Evolutionary conservation across 2,329 filamentous ascomycete species (phyloP).

Genomic region (Didymella arachidicola): DNA sequence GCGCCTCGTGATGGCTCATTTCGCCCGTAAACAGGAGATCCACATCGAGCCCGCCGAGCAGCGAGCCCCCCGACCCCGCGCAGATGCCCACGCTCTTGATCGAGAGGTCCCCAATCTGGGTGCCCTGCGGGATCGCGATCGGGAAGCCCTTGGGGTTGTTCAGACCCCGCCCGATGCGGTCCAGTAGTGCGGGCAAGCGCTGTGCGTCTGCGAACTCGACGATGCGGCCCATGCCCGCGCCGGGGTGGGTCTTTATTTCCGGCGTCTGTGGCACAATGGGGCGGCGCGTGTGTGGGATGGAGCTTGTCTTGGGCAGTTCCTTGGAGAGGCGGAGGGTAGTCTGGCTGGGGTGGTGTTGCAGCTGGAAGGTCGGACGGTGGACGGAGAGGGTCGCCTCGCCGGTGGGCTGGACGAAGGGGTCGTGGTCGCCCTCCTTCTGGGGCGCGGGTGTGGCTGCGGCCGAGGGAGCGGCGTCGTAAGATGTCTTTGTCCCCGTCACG

Average conservation of each 20-base stretch:
- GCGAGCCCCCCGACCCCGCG: slow-evolving; percentile 82
- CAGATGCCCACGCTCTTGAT: slow-evolving; percentile 83
- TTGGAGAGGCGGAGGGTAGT: slow-evolving; percentile 47
- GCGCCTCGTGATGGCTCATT: slow-evolving; percentile 89
- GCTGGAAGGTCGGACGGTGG: slow-evolving; percentile 53
- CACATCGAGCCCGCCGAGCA: slow-evolving; percentile 73
- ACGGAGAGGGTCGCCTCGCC: slow-evolving; percentile 6
- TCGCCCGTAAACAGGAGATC: slow-evolving; percentile 92
- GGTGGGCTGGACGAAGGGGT: slow-evolving; percentile 43
- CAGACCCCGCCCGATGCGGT: slow-evolving; percentile 67
- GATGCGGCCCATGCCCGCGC: slow-evolving; percentile 68
- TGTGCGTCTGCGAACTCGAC: slow-evolving; percentile 64
- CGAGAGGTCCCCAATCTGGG: slow-evolving; percentile 60
- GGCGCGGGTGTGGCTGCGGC: slow-evolving; percentile 64
- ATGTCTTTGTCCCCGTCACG: slow-evolving; percentile 66
- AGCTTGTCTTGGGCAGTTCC: slow-evolving; percentile 21
- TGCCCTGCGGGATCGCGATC: slow-evolving; percentile 68
- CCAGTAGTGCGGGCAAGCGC: slow-evolving; percentile 65
- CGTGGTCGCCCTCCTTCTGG: slow-evolving; percentile 34
- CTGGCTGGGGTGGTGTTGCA: slow-evolving; percentile 60
- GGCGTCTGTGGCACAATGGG: slow-evolving; percentile 61
- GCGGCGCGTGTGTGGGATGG: slow-evolving; percentile 58
- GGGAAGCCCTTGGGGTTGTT: slow-evolving; percentile 72
- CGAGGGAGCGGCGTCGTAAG: slow-evolving; percentile 61
- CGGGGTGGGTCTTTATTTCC: slow-evolving; percentile 51